A percentile compares a stretch with the other conserved stretches of the same genome.
Evolutionary conservation across 768 basidiomycete species (phyloP).

Genomic region (Botryobasidium botryosum): DNA sequence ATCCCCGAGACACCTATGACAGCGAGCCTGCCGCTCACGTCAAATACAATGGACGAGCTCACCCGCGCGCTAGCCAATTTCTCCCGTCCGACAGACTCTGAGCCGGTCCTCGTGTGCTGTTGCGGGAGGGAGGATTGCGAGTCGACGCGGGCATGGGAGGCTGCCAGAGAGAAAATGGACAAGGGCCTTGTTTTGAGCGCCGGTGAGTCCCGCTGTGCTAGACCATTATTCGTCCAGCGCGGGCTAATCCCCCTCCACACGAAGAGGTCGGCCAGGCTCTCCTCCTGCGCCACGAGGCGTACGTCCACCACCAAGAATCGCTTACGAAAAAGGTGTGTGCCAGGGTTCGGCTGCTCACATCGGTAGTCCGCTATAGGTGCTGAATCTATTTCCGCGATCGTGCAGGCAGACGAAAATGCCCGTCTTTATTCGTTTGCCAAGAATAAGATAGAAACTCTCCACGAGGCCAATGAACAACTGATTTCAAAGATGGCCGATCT

Average conservation of each 20-base stretch:
- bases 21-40: conserved; percentile 5
- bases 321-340: background rate
- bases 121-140: conserved; percentile 52
- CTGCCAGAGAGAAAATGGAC: conserved; percentile 53
- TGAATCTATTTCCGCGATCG: conserved; percentile 16
- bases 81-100: conserved; percentile 44
- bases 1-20: conserved; percentile 4
- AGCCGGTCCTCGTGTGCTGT: conserved; percentile 37
- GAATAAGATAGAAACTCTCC: conserved; percentile 14
- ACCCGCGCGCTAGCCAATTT: conserved; percentile 55
- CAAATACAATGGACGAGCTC: conserved; percentile 54
- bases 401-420: conserved; percentile 9
- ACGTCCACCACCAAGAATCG: conserved; percentile 47
- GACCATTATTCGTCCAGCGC: conserved; percentile 1
- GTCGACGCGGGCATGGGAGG: conserved; percentile 42
- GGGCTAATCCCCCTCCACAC: background rate
- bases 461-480: conserved; percentile 17
- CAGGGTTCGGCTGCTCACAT: background rate
- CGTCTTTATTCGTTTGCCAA: conserved; percentile 14
- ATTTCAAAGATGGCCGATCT: conserved; percentile 23
- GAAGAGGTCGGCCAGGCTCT: conserved; percentile 83
- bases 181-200: conserved; percentile 67
- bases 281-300: conserved; percentile 71
- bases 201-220: conserved; percentile 33
- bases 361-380: background rate